These are phyloP conservation scores for Citrus sp. DNA, from an alignment of 345 rosid species.

Conservation along the genomic window DNA sequence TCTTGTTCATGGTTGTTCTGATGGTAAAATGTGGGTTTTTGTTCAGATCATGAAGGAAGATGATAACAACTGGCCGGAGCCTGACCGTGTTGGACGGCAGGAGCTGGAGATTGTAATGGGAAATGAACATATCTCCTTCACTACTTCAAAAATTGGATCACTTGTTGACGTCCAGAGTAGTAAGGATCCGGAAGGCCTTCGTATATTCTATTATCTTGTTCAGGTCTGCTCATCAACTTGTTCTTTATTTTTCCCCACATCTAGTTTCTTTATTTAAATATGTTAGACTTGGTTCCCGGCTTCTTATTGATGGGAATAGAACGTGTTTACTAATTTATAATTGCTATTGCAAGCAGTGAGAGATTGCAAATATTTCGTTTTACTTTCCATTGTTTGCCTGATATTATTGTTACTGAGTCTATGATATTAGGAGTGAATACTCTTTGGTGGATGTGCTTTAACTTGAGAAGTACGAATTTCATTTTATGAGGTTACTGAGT, in stretches of 20 bases:
- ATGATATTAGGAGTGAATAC: not conserved
- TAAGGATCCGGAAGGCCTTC: conserved; percentile 98
- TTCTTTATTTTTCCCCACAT: not conserved
- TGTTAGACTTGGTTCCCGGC: not conserved
- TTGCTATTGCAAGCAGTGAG: not conserved
- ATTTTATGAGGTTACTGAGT: no score
- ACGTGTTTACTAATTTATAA: not conserved
- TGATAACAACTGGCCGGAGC: conserved; percentile 98
- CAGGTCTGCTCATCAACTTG: conserved; percentile 52
- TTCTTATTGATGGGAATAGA: not conserved
- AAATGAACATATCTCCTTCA: conserved; percentile 91
- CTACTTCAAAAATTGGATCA: conserved; percentile 96
- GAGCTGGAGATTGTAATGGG: conserved; percentile 99
- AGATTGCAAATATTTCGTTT: no score
- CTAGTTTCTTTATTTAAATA: not conserved
- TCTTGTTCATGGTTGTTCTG: not conserved
- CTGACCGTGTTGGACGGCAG: conserved; percentile 93
- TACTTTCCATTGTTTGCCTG: not conserved
- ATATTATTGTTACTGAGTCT: not conserved
- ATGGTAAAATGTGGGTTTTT: conserved; percentile 6
- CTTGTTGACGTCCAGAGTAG: conserved; percentile 95
- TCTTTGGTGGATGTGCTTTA: no score
- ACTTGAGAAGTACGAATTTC: no score
- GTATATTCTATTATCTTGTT: conserved; percentile 96
- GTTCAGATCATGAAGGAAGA: conserved; percentile 97